phyloP scores from a whole-genome alignment of 768 basidiomycete genomes.

The Russula sp. region DNA sequence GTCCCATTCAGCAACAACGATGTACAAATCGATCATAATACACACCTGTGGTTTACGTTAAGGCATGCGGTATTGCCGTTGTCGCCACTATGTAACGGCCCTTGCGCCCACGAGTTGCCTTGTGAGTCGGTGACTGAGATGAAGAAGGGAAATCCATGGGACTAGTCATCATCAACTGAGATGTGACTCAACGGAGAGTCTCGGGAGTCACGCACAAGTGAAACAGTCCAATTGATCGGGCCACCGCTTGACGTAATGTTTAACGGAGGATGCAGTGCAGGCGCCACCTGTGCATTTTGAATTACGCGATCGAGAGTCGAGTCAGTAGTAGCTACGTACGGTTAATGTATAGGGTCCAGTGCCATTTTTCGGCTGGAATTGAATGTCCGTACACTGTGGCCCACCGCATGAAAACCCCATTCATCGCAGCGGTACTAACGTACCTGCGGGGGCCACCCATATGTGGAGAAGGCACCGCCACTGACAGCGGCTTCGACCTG shows the following conservation, averaged over 20 bases:
- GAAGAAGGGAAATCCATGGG: conserved; percentile 56
- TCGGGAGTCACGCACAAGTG: conserved; percentile 32
- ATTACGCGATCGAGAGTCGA: not conserved
- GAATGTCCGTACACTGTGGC: conserved; percentile 55
- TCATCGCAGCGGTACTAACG: conserved; percentile 14
- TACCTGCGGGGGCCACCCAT: conserved; percentile 59
- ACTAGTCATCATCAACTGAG: conserved; percentile 37
- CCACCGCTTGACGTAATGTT: conserved; percentile 50
- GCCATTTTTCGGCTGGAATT: conserved; percentile 52
- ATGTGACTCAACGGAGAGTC: not conserved
- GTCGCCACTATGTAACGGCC: conserved; percentile 55
- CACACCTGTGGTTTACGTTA: conserved; percentile 27
- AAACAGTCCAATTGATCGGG: conserved; percentile 59
- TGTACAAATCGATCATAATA: too few species aligned
- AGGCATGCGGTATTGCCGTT: conserved; percentile 45
- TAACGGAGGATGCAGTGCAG: conserved; percentile 57
- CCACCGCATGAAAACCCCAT: not conserved
- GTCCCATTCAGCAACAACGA: not conserved
- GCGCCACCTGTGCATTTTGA: conserved; percentile 46
- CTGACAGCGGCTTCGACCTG: conserved; percentile 45
- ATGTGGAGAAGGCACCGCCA: conserved; percentile 54
- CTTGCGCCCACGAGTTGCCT: conserved; percentile 54
- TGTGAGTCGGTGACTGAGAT: conserved; percentile 51
- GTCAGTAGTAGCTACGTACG: conserved; percentile 37
- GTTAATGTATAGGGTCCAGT: conserved; percentile 59